Percentiles rank a stretch among this genome's conserved stretches.
These are phyloP conservation scores for Didymella arachidicola DNA, from an alignment of 2,329 filamentous ascomycete genomes.

Conservation along the genomic window DNA sequence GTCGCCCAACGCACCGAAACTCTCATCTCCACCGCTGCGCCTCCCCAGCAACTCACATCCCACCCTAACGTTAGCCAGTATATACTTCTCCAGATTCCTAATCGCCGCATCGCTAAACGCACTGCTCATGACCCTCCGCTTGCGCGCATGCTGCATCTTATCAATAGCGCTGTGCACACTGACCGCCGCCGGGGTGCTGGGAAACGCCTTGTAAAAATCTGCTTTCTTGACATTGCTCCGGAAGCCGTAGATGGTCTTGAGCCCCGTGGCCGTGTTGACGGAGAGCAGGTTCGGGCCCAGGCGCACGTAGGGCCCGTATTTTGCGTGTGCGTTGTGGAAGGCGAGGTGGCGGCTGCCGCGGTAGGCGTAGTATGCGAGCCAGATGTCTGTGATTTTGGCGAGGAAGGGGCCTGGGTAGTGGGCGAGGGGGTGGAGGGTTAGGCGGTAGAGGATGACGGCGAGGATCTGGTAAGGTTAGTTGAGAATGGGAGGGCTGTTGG, in stretches of 20 bases:
- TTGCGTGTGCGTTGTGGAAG: slow-evolving; percentile 73
- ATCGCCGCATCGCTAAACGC: slow-evolving; percentile 58
- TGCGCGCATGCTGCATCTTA: slow-evolving; percentile 56
- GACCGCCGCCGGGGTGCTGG: slow-evolving; percentile 51
- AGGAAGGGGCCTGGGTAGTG: slow-evolving; percentile 54
- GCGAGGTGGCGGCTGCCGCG: slow-evolving; percentile 77
- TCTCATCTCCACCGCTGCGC: slow-evolving; percentile 16
- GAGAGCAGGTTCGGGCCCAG: slow-evolving; percentile 80
- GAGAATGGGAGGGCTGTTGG: no score
- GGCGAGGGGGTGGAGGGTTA: slow-evolving; percentile 55
- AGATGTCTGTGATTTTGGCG: slow-evolving; percentile 49
- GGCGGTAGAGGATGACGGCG: slow-evolving; percentile 47
- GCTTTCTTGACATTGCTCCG: slow-evolving; percentile 59
- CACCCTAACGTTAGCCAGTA: slow-evolving; percentile 54
- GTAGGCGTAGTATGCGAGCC: slow-evolving; percentile 70
- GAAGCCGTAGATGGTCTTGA: slow-evolving; percentile 60
- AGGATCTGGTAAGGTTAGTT: slow-evolving; percentile 33
- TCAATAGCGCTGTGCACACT: slow-evolving; percentile 58
- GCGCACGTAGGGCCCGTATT: slow-evolving; percentile 76
- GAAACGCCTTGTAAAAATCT: slow-evolving; percentile 58
- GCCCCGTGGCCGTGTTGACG: slow-evolving; percentile 70
- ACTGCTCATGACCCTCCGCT: slow-evolving; percentile 56
- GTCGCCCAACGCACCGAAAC: slow-evolving; percentile 10
- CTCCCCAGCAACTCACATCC: slow-evolving; percentile 49
- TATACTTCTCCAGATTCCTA: slow-evolving; percentile 56